These are phyloP conservation scores for Aspergillus hortae DNA, from an alignment of 2,329 filamentous ascomycete genomes.

Conservation along the genomic window DNA sequence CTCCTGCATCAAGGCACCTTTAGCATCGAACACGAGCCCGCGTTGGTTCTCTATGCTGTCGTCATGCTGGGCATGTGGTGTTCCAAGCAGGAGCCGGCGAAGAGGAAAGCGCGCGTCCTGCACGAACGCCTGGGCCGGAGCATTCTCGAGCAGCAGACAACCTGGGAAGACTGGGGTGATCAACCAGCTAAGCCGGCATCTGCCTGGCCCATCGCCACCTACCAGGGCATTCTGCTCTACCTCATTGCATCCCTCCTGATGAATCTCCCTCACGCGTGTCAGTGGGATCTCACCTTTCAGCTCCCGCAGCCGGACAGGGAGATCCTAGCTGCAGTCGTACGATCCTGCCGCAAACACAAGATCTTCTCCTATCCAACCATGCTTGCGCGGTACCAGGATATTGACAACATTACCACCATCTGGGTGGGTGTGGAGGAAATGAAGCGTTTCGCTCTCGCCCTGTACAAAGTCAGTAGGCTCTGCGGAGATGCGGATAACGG, in stretches of 20 bases:
- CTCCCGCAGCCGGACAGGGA: slow-evolving; percentile 5
- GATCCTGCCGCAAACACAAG: slow-evolving; percentile 15
- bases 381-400: slow-evolving; percentile 12
- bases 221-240: slow-evolving; percentile 26
- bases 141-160: slow-evolving; percentile 17
- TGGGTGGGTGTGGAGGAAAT: slow-evolving; percentile 23
- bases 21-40: slow-evolving; percentile 12
- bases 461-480: slow-evolving; percentile 18
- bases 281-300: slow-evolving; percentile 4
- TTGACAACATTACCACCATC: slow-evolving; percentile 15
- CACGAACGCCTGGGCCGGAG: slow-evolving; percentile 15
- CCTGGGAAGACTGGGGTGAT: background rate
- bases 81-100: slow-evolving; percentile 9
- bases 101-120: slow-evolving; percentile 14
- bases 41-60: slow-evolving; percentile 20
- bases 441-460: slow-evolving; percentile 20
- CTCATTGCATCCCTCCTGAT: slow-evolving; percentile 22
- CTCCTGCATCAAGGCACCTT: slow-evolving; percentile 21
- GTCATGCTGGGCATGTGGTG: slow-evolving; percentile 23
- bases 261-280: background rate
- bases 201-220: slow-evolving; percentile 26
- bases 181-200: background rate
- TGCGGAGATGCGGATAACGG: background rate
- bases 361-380: slow-evolving; percentile 25
- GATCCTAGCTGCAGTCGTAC: slow-evolving; percentile 18